Evolutionary conservation across 805 yeast species (phyloP).

Genomic region (Spencermartinsiella europaea): DNA sequence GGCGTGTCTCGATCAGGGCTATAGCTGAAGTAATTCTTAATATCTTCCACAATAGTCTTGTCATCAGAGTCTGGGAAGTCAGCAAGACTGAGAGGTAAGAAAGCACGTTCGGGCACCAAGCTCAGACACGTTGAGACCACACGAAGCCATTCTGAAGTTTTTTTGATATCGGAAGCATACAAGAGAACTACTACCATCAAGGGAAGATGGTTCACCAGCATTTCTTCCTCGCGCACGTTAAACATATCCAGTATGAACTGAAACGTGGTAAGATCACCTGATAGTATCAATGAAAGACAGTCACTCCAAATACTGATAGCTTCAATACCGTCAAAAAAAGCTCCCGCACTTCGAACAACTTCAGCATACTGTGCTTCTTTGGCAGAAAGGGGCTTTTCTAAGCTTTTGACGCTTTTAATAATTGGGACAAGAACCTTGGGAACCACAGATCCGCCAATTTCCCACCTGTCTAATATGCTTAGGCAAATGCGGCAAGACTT

Average conservation of each 20-base stretch:
- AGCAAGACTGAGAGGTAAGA: conserved; percentile 45
- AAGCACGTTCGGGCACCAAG: conserved; percentile 59
- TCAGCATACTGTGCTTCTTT: conserved; percentile 36
- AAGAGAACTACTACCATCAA: conserved; percentile 47
- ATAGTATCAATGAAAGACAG: conserved; percentile 41
- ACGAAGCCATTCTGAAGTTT: conserved; percentile 31
- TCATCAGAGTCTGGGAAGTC: conserved; percentile 26
- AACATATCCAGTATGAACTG: conserved; percentile 58
- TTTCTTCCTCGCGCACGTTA: conserved; percentile 82
- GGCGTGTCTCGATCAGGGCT: conserved; percentile 6
- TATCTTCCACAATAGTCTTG: conserved; percentile 24
- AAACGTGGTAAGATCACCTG: conserved; percentile 42
- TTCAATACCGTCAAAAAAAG: conserved; percentile 84
- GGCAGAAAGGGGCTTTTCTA: conserved; percentile 8
- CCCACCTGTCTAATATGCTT: conserved; percentile 91
- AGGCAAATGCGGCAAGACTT: conserved; percentile 60
- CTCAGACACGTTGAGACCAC: conserved; percentile 43
- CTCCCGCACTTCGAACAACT: conserved; percentile 52
- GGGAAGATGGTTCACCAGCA: conserved; percentile 72
- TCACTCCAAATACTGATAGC: conserved; percentile 72
- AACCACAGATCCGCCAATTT: conserved; percentile 70
- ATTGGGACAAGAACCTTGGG: conserved; percentile 68
- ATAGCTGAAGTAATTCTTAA: conserved; percentile 21
- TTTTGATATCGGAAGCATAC: conserved; percentile 1
- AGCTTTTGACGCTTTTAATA: conserved; percentile 31